Base-by-base conservation (phyloP, 768 basidiomycete species). In the Sarcodon aspratus region DNA sequence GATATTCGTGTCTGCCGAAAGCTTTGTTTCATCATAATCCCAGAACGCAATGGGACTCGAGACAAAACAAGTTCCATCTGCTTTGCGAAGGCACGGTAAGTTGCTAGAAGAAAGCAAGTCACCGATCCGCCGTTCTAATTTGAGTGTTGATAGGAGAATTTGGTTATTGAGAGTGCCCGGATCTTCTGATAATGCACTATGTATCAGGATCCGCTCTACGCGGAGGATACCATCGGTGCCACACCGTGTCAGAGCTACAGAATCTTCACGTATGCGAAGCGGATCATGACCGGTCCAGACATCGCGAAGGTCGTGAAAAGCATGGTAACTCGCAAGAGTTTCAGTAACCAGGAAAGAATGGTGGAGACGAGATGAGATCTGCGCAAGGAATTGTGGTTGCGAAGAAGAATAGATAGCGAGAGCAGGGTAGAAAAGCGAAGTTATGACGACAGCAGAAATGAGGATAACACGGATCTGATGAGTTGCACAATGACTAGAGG, bases 401-500 rank as follows among this genome's bases (percentile, higher is more conserved):
- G 86, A 80, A 1, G 85, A 82, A 18, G 80, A 80, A 62, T 92
- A 91, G 50, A 87, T 74, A 45, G 86, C 79, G 46, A 94, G 75
- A 15, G 91, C 91, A n/a, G 91, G 91, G 55, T 90, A 92, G 59
- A 91, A 86, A 48, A 94, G 77, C 13, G 85, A 85, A 48, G 89
- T 85, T 60, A 93, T 92, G 54, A 93, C 89, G 50, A 91, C 76
- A 46, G 84, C 79, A 17, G 86, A 92, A 52, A 91, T 81, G 55
- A 94, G 75, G 61, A 94, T 88, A 45, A 93, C 80, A 47, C 88
- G 80, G 48, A 89, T 88, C 65, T 92, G 91, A 64, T 92, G 88
- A 1, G 84, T 88, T 53, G 90, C 87, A 58, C 89, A 91, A 61
- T 92, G 89, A 50, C 89, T 92, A 52, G 31, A 18, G 44, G 36